Conservation (phyloP, 2,329 filamentous ascomycete species). For the Diaporthe citriasiana region DNA sequence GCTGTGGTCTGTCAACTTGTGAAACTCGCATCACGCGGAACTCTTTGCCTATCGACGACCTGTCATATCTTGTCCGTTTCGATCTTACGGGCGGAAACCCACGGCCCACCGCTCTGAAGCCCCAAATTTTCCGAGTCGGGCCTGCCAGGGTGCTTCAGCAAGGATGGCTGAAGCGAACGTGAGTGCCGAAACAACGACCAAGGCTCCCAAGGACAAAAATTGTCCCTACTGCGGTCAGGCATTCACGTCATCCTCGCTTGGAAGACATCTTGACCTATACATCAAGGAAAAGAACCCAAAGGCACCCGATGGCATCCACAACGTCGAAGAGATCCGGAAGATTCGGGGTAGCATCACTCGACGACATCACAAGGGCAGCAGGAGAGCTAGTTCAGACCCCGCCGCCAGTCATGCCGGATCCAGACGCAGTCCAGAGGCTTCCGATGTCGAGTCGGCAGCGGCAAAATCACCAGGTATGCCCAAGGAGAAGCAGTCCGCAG, state of each 20-base stretch:
- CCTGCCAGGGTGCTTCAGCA: constrained; percentile 27
- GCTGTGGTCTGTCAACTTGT: constrained; percentile 1
- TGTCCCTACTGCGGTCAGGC: constrained; percentile 91
- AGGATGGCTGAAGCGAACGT: constrained; percentile 49
- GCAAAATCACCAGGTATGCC: constrained; percentile 55
- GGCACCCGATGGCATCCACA: constrained; percentile 85
- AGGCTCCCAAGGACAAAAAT: constrained; percentile 83
- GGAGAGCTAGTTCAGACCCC: constrained; percentile 74
- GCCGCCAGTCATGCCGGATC: constrained; percentile 62
- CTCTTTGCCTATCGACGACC: constrained; percentile 7
- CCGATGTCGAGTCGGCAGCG: constrained; percentile 55
- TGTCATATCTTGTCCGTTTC: neutral
- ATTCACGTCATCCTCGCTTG: constrained; percentile 94
- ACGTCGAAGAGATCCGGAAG: constrained; percentile 89
- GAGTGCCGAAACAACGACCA: constrained; percentile 57
- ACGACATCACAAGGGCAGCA: constrained; percentile 80
- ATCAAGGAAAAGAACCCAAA: constrained; percentile 95
- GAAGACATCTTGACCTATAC: constrained; percentile 93
- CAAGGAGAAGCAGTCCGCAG: constrained; percentile 59
- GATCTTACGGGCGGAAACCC: constrained; percentile 17
- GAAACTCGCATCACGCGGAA: neutral
- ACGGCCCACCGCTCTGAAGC: constrained; percentile 14
- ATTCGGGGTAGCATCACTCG: constrained; percentile 88
- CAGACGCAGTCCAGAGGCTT: constrained; percentile 55
- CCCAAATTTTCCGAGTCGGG: constrained; percentile 15